These are phyloP conservation scores for Saturnispora galanensis DNA, from an alignment of 805 yeast genomes.

Conservation along the genomic window DNA sequence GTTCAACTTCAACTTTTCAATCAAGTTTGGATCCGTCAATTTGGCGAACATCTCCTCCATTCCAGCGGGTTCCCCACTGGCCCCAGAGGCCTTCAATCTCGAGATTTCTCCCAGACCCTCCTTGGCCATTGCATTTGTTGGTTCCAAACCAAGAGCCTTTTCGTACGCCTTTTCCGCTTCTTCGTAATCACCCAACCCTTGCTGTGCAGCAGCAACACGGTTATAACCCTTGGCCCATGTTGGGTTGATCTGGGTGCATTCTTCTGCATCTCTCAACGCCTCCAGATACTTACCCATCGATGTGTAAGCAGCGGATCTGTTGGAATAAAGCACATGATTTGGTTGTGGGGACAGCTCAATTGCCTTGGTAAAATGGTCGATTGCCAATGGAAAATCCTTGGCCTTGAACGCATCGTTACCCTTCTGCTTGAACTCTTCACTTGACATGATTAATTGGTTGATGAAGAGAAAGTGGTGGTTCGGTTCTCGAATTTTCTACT, in stretches of 20 bases:
- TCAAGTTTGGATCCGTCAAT: conserved; percentile 55
- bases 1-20: conserved; percentile 63
- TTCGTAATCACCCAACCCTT: conserved; percentile 73
- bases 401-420: conserved; percentile 91
- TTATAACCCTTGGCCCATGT: conserved; percentile 94
- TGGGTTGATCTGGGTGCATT: conserved; percentile 71
- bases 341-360: conserved; percentile 74
- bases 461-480: background rate
- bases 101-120: conserved; percentile 69
- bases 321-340: conserved; percentile 87
- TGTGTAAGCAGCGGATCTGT: conserved; percentile 87
- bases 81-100: conserved; percentile 37
- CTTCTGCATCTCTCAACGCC: conserved; percentile 79
- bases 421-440: conserved; percentile 76
- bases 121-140: conserved; percentile 76
- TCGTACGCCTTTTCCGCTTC: conserved; percentile 64
- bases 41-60: conserved; percentile 59
- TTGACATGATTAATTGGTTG: conserved; percentile 32
- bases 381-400: conserved; percentile 74
- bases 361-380: conserved; percentile 74
- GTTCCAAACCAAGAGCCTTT: conserved; percentile 74
- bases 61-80: conserved; percentile 31
- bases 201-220: conserved; percentile 87
- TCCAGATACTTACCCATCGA: conserved; percentile 61
- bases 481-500: conserved; percentile 1